Conservation (phyloP, 2,329 filamentous ascomycete genomes). For the Cryphonectria nitschkei region DNA sequence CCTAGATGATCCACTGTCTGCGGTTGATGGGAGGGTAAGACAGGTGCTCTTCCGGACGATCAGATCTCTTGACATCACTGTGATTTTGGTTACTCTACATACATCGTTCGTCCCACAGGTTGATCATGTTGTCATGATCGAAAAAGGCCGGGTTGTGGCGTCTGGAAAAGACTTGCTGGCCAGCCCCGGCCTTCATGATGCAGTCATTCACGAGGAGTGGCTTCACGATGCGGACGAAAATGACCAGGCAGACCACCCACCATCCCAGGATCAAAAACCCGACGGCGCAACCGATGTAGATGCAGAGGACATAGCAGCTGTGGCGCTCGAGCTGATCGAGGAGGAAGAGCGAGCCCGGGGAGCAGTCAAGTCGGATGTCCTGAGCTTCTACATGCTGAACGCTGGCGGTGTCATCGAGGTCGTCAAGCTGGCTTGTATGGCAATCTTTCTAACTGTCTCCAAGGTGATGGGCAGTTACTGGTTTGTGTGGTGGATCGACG, state of each 20-base stretch:
- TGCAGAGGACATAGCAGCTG: neutral
- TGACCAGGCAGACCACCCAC: neutral
- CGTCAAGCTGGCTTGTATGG: neutral
- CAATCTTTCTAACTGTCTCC: neutral
- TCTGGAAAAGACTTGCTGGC: constrained; percentile 4
- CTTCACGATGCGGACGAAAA: neutral
- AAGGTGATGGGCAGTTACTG: constrained; percentile 9
- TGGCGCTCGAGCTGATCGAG: constrained; percentile 2
- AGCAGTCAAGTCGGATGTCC: neutral
- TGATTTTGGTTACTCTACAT: constrained; percentile 15
- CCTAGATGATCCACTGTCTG: constrained; percentile 17
- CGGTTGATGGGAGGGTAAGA: constrained; percentile 11
- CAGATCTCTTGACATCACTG: neutral
- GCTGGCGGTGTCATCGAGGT: constrained; percentile 8
- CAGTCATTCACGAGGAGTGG: constrained; percentile 13
- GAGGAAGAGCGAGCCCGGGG: constrained; percentile 12
- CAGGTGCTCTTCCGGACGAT: constrained; percentile 10
- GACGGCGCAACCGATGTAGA: neutral
- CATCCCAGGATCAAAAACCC: neutral
- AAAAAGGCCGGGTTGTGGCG: neutral
- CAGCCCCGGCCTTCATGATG: neutral
- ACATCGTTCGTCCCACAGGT: constrained; percentile 13
- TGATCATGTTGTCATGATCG: constrained; percentile 12
- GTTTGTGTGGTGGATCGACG: constrained; percentile 18
- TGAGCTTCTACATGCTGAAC: constrained; percentile 6